Evolutionary conservation across 1,139 yeast species (phyloP), one percentile per base, ranked within the genome.

Genomic region (Yamadazyma conglobata): DNA sequence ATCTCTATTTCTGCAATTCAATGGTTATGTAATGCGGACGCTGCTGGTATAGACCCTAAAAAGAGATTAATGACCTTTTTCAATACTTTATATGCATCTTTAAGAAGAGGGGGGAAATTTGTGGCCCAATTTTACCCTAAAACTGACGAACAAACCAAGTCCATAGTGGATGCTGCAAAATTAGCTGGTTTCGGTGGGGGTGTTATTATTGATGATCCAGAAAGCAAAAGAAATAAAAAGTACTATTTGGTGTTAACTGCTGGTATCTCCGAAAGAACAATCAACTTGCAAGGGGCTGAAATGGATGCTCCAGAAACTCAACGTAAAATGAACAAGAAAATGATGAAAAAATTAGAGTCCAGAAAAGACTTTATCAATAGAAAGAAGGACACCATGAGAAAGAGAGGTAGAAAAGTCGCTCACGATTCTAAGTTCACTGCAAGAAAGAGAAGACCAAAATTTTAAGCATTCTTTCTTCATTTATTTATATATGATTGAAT

Each of bases 131-230:
- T 91, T 55, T 91, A 91, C 58, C 99, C 99, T 8, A 79, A 81
- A 56, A 84, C 87, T 54, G 96, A 91, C 44, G 72, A 70, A 24
- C 97, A 91, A 57, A 78, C 82, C 6, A 84, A 86, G 35, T 71
- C 77, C 29, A 87, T 91, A 24, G 64, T 85, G 38, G 70, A 71
- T 20, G 87, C 95, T 12, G 97, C 98, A 4, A 89, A 88, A 55
- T 80, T 85, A 5, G 85, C 97, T 0, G 99, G 99, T 2, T 91
- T 91, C 56, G 93, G 88, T 32, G 97, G 98, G 48, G 99, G 99
- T 40, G 67, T 91, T 42, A 85, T 93, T 11, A 74, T 91, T 28
- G 98, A 93, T 57, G 93, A 88, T 42, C 95, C 96, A 4, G 96
- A 89, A 48, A 79, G 91, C 26, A 88, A 86, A 54, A 85, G 86